Conservation (phyloP, 1,139 yeast genomes). For the Yamadazyma blattariae region DNA sequence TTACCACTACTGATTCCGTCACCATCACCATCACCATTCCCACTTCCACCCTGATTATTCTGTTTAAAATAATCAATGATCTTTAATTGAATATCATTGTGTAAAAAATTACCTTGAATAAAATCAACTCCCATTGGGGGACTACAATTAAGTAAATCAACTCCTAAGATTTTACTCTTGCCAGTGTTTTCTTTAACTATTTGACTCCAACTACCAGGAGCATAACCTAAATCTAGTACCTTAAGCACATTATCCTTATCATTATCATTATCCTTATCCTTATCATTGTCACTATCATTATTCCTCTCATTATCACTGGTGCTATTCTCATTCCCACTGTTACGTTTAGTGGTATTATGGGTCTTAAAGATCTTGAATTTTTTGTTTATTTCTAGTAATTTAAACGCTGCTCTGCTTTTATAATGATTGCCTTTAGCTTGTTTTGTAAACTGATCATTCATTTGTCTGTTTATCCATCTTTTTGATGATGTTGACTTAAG, state of each 20-base stretch:
- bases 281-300: conserved; percentile 47
- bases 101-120: conserved; percentile 41
- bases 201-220: conserved; percentile 53
- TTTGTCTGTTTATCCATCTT: conserved; percentile 66
- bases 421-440: conserved; percentile 64
- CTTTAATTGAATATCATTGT: conserved; percentile 29
- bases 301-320: no score
- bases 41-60: background rate
- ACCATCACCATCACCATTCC: no score
- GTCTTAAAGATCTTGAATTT: conserved; percentile 57
- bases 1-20: no score
- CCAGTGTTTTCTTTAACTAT: conserved; percentile 31
- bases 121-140: conserved; percentile 42
- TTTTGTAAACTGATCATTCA: conserved; percentile 58
- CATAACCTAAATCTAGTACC: conserved; percentile 70
- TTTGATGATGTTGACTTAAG: conserved; percentile 39
- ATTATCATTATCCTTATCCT: no score
- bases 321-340: no score
- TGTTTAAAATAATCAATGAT: conserved; percentile 17
- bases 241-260: conserved; percentile 41
- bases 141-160: conserved; percentile 37
- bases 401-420: conserved; percentile 89
- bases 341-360: conserved; percentile 47
- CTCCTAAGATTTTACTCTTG: conserved; percentile 27
- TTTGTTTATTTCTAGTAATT: conserved; percentile 67